Base-by-base conservation (phyloP, 768 basidiomycete genomes). In the Rossbeevera mucosa region DNA sequence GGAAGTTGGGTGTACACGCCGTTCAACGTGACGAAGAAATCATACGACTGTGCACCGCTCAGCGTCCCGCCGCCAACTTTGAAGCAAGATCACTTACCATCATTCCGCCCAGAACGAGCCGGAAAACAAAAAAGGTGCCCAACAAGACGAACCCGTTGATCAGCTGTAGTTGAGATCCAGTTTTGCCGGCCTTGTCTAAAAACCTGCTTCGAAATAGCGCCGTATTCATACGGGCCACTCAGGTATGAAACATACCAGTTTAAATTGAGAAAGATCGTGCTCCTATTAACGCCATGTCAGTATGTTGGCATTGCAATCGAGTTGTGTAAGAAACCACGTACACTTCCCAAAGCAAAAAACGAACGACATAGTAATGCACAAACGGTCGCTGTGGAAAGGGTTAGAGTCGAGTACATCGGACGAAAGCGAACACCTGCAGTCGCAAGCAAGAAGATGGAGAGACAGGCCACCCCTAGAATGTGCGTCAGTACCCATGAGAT, bases 241-340 rank as follows among this genome's bases (percentile, higher is more conserved):
- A 7, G 8, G 38, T 40, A 14, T 18, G 13, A 26, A 48, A 65
- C 74, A 54, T 58, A 91, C 91, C 91, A 93, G 56, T 94, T 90
- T 50, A 89, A 81, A 60, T 95, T 88, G 56, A 95, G 74, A 71
- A 94, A 92, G 52, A 92, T 80, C 0, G 92, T 94, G 72, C 85
- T 88, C 71, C 83, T 85, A 54, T 16, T 9, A 36, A 41, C 22
- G 29, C 30, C 40, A 43, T 6, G 18, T 60, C 29, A 59, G 52
- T 31, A 50, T 26, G 28, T 16, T 4, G 9, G n/a, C 9, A 36
- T 36, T 18, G n/a, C 36, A 29, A 25, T 12, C 11, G 40, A 16
- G 21, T 40, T 9, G 26, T 22, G 44, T 20, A 20, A 31, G n/a
- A 9, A 12, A 38, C 41, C 31, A 71, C 81, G 48, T 68, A 86